A percentile compares a stretch with the other conserved stretches of the same genome.
Conservation (phyloP, 192 early-diverging fungal species). For the Coemansia sp. region DNA sequence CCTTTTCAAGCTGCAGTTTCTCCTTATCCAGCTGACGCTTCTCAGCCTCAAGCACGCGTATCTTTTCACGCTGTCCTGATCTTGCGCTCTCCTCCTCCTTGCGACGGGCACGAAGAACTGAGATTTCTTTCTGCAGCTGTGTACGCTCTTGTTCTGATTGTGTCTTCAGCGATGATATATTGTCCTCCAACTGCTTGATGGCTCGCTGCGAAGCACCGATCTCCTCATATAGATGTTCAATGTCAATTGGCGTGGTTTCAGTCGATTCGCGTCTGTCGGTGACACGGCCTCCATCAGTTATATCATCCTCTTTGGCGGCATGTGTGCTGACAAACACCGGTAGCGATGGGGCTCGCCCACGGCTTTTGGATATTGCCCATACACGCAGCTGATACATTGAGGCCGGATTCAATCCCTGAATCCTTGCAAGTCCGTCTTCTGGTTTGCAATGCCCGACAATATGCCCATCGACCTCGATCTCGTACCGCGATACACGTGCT, state of each 20-base stretch:
- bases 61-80: slow-evolving; percentile 25
- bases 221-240: slow-evolving; percentile 15
- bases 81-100: slow-evolving; percentile 32
- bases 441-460: slow-evolving; percentile 25
- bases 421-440: slow-evolving; percentile 6
- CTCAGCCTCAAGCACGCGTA: slow-evolving; percentile 39
- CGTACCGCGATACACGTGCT: slow-evolving; percentile 23
- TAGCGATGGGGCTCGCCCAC: slow-evolving; percentile 32
- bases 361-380: slow-evolving; percentile 44
- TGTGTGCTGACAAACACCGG: slow-evolving; percentile 47
- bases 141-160: slow-evolving; percentile 29
- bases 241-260: slow-evolving; percentile 6
- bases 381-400: slow-evolving; percentile 41
- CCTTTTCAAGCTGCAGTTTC: slow-evolving; percentile 19
- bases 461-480: slow-evolving; percentile 44
- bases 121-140: slow-evolving; percentile 27
- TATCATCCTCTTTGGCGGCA: not conserved
- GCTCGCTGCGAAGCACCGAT: slow-evolving; percentile 18
- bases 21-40: slow-evolving; percentile 42
- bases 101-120: slow-evolving; percentile 25
- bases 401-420: slow-evolving; percentile 26
- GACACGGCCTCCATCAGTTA: not conserved
- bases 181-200: slow-evolving; percentile 14
- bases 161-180: slow-evolving; percentile 15
- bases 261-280: not conserved